Base-by-base conservation (phyloP, 768 basidiomycete genomes). In the Lactarius sanguifluus region DNA sequence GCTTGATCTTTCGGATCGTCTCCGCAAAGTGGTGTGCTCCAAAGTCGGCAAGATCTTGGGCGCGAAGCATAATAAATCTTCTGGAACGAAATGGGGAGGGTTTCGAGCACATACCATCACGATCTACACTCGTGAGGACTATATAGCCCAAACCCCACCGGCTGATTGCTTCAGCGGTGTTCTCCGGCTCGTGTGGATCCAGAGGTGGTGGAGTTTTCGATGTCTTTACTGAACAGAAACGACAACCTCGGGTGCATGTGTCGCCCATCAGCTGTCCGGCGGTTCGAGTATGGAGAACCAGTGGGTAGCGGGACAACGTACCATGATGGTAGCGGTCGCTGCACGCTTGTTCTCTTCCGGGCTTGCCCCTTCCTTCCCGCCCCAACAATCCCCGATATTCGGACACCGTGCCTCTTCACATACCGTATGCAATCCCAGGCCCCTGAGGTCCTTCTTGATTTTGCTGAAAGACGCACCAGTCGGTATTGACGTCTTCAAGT, bases 321-420 rank as follows among this genome's bases (percentile, higher is more conserved):
- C 96, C 97, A 99, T 98, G 75, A 99, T 99, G 3, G 97, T 99
- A 13, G 97, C 97, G 8, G 97, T 99, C 28, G 97, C 97, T 58
- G 86, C 84, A 65, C 86, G 87, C 70, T 89, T 87, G 36, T 86
- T 89, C 63, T 91, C 90, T 65, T 83, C 84, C 61, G 88, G 86
- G 8, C 84, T 86, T 50, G 76, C 81, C 57, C 81, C 85, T 38
- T 84, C 81, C 72, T 87, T 88, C 10, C 95, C 95, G 50, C 97
- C 94, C 97, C 97, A 99, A 73, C 97, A 99, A 73, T 98, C 96
- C n/a, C 96, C 97, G 64, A 99, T 98, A 73, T 99, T 99, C 0
- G 97, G 97, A 81, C 97, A 99, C 69, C 96, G 85, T 41, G 97
- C 97, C 76, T 99, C 97, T 77, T 99, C 97, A 73, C 97, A 99